A percentile compares a stretch with the other conserved stretches of the same genome.
phyloP scores from a whole-genome alignment of 371 early-diverging fungal genomes.

The Actinomucor elegans region DNA sequence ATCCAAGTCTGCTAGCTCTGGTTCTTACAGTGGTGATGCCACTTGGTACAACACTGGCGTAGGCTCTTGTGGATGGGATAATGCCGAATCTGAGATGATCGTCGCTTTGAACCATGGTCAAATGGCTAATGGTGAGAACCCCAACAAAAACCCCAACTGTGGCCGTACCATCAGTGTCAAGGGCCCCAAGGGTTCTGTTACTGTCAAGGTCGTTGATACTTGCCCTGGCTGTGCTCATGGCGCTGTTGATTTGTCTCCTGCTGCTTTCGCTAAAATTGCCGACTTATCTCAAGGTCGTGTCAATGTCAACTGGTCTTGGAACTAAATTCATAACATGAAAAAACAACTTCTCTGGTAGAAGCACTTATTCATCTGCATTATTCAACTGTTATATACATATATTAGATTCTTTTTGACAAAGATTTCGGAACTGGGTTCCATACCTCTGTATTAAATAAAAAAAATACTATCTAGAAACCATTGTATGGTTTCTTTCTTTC shows the following conservation, averaged over 20 bases:
- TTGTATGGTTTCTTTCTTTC: too few species aligned
- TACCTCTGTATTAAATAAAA: too few species aligned
- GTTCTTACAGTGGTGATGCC: constrained; percentile 35
- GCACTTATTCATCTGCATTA: not conserved
- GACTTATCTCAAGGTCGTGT: constrained; percentile 49
- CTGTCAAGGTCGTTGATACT: constrained; percentile 56
- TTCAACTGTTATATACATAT: too few species aligned
- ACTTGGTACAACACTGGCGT: constrained; percentile 36
- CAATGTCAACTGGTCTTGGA: constrained; percentile 47
- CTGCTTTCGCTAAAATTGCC: constrained; percentile 58
- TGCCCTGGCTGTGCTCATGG: constrained; percentile 63
- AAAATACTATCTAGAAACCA: too few species aligned
- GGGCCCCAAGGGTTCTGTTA: constrained; percentile 50
- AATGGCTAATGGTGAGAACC: constrained; percentile 25
- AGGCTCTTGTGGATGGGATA: constrained; percentile 34
- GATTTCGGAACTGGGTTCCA: too few species aligned
- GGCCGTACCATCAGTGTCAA: constrained; percentile 46
- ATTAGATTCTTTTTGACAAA: not conserved
- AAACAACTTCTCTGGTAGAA: constrained; percentile 23
- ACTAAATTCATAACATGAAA: constrained; percentile 10
- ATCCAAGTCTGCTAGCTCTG: constrained; percentile 2
- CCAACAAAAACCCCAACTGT: constrained; percentile 50
- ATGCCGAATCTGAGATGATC: constrained; percentile 18
- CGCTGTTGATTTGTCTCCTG: constrained; percentile 56
- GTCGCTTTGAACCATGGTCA: constrained; percentile 25